These are phyloP conservation scores for Pseudogymnoascus sp. DNA, from an alignment of 2,329 filamentous ascomycete species.

Conservation along the genomic window DNA sequence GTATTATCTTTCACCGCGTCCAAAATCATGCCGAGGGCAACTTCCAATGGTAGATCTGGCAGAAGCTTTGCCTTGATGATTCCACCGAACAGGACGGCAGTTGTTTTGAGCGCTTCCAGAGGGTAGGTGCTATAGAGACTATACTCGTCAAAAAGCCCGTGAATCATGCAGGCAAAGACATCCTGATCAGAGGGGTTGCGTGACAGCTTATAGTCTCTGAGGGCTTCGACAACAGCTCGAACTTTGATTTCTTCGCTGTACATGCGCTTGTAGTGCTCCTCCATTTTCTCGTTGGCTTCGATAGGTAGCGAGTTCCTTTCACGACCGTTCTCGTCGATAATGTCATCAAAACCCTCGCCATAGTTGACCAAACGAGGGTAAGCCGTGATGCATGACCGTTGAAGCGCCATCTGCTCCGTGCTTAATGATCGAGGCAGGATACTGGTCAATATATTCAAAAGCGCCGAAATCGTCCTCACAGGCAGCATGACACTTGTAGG, in stretches of 20 bases:
- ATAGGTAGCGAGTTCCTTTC: constrained; percentile 72
- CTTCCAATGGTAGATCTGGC: constrained; percentile 80
- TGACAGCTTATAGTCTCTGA: constrained; percentile 83
- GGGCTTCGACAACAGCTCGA: constrained; percentile 71
- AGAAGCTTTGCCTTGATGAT: constrained; percentile 93
- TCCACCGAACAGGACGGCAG: constrained; percentile 90
- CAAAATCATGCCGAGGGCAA: constrained; percentile 95
- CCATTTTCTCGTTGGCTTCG: constrained; percentile 83
- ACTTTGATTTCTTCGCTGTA: constrained; percentile 87
- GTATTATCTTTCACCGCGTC: constrained; percentile 83
- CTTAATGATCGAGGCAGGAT: constrained; percentile 50
- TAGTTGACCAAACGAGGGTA: constrained; percentile 97
- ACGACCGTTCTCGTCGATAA: constrained; percentile 78
- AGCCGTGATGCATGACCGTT: constrained; percentile 80
- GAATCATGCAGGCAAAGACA: constrained; percentile 96
- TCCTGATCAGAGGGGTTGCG: constrained; percentile 80
- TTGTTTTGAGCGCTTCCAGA: constrained; percentile 89
- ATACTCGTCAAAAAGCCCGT: constrained; percentile 95
- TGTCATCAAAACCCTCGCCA: constrained; percentile 81
- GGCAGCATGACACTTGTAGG: constrained; percentile 66
- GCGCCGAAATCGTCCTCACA: constrained; percentile 73
- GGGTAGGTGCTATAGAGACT: constrained; percentile 93
- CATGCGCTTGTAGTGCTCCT: constrained; percentile 97
- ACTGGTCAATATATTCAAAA: constrained; percentile 72
- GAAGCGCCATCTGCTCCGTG: constrained; percentile 67